These are phyloP conservation scores for Luffa acutangula DNA, from an alignment of 306 rosid species.

Conservation along the genomic window DNA sequence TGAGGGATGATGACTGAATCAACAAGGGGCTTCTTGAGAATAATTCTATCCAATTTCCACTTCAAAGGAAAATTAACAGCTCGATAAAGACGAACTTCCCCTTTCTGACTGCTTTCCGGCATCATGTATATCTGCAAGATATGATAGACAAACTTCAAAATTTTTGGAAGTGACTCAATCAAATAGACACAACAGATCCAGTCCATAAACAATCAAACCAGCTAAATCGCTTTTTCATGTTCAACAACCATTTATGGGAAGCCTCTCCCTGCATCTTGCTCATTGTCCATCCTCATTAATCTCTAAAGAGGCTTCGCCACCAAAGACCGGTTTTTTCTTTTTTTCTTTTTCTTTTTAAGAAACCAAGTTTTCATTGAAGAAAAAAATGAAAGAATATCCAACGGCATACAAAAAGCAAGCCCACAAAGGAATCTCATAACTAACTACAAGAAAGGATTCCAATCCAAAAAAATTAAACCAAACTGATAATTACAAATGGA, in stretches of 20 bases:
- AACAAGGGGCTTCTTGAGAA: slow-evolving; percentile 72
- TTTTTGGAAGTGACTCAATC: background rate
- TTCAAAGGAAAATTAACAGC: slow-evolving; percentile 72
- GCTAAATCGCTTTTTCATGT: background rate
- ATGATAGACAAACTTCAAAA: background rate
- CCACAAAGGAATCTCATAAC: background rate
- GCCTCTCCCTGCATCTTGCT: background rate
- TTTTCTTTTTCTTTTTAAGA: too few relatives aligned
- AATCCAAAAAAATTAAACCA: background rate
- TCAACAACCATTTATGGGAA: background rate
- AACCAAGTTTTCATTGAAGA: too few relatives aligned
- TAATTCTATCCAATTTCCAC: slow-evolving; percentile 71
- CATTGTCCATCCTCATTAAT: background rate
- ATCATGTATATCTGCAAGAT: slow-evolving; percentile 73
- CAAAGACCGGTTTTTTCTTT: too few relatives aligned
- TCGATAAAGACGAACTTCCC: slow-evolving; percentile 82
- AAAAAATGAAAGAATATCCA: background rate
- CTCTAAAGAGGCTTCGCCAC: background rate
- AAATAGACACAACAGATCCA: background rate
- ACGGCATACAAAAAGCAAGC: background rate
- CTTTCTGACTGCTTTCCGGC: slow-evolving; percentile 82
- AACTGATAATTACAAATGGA: background rate
- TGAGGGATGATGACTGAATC: slow-evolving; percentile 56
- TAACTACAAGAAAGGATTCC: background rate
- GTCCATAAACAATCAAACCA: background rate